These are phyloP conservation scores for Beauveria asiatica DNA, from an alignment of 2,329 filamentous ascomycete species.

Conservation along the genomic window DNA sequence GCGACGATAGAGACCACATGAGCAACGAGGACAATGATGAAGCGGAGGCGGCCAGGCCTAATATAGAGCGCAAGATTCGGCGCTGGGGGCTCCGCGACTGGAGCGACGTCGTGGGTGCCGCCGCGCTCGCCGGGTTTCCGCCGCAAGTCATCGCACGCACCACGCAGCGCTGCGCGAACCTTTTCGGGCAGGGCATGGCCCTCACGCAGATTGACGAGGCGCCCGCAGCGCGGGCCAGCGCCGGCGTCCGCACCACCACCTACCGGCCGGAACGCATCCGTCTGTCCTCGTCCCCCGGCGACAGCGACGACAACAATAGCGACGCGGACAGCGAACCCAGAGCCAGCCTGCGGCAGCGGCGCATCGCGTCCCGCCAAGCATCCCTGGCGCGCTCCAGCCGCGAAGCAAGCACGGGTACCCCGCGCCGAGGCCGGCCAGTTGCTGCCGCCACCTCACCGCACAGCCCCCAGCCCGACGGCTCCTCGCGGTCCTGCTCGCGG, in stretches of 20 bases:
- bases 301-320: constrained; percentile 18
- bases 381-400: constrained; percentile 21
- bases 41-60: constrained; percentile 13
- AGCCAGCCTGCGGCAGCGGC: constrained; percentile 21
- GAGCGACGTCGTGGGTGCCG: constrained; percentile 75
- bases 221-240: constrained; percentile 15
- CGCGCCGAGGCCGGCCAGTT: background rate
- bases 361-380: constrained; percentile 22
- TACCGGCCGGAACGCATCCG: constrained; percentile 24
- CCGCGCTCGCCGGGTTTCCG: constrained; percentile 65
- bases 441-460: constrained; percentile 12
- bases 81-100: constrained; percentile 58
- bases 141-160: constrained; percentile 56
- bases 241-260: constrained; percentile 19
- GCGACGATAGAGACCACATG: constrained; percentile 13
- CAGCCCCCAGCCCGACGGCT: constrained; percentile 12
- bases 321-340: constrained; percentile 18
- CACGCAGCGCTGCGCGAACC: constrained; percentile 61
- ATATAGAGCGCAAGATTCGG: constrained; percentile 19
- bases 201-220: constrained; percentile 46
- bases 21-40: constrained; percentile 14
- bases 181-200: constrained; percentile 67
- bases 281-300: constrained; percentile 17
- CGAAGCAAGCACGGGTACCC: background rate
- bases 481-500: constrained; percentile 8